Evolutionary conservation across 495 filamentous ascomycete species (phyloP).

Genomic region (Penicillium angulare): DNA sequence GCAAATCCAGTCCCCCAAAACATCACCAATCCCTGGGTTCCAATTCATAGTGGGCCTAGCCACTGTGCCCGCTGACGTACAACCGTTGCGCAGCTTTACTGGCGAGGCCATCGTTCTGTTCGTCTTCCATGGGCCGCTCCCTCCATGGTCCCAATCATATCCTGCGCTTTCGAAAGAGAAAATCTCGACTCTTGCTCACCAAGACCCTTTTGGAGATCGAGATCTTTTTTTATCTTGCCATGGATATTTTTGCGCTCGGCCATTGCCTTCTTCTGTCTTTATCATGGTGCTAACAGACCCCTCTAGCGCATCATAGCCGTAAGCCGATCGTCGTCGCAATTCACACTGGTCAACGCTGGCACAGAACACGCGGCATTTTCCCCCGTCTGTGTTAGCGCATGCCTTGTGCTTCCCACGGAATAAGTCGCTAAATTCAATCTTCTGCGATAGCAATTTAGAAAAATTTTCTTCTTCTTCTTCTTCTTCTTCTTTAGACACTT

Average conservation of each 20-base stretch:
- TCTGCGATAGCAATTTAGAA: background rate
- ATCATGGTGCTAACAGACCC: too few species aligned
- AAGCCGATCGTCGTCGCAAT: background rate
- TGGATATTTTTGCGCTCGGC: too few species aligned
- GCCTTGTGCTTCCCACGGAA: background rate
- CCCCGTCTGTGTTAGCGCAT: conserved; percentile 2
- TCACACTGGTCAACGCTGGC: background rate
- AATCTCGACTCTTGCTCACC: too few species aligned
- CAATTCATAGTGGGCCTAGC: background rate
- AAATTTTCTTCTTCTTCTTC: background rate
- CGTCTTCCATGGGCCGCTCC: background rate
- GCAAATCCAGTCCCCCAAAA: too few species aligned
- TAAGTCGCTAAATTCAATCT: background rate
- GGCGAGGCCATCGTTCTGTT: background rate
- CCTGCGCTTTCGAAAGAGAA: background rate
- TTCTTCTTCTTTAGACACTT: background rate
- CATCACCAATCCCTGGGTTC: background rate
- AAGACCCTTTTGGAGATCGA: background rate
- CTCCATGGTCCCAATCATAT: background rate
- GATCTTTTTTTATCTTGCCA: background rate
- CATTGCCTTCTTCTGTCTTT: too few species aligned
- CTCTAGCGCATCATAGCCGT: too few species aligned
- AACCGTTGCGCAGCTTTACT: conserved; percentile 1
- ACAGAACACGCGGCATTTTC: conserved; percentile 1
- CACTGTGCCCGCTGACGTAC: conserved; percentile 3